A percentile compares a stretch with the other conserved stretches of the same genome.
Evolutionary conservation across 2,329 filamentous ascomycete species (phyloP).

Genomic region (Monilinia laxa): DNA sequence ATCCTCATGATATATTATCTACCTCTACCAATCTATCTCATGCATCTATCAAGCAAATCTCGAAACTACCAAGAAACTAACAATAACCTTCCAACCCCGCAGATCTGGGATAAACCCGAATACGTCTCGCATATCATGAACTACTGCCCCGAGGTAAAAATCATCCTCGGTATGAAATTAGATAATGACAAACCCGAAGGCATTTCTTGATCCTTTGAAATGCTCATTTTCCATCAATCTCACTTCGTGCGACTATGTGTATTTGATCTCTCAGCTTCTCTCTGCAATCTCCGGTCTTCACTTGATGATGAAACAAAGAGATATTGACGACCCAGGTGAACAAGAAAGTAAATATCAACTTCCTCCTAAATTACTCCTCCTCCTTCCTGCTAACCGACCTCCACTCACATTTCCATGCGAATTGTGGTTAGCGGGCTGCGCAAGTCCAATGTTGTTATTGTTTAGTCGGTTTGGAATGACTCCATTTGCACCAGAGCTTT

Average conservation of each 20-base stretch:
- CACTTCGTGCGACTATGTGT: neutral
- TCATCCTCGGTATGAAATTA: conserved; percentile 58
- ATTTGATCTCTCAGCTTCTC: neutral
- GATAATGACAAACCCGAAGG: conserved; percentile 36
- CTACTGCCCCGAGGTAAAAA: conserved; percentile 56
- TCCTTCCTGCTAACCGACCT: neutral
- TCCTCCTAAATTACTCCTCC: neutral
- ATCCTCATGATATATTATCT: neutral
- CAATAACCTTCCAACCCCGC: conserved; percentile 41
- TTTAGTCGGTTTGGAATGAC: neutral
- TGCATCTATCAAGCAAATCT: too few species aligned
- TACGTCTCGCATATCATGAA: conserved; percentile 51
- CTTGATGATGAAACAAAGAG: too few species aligned
- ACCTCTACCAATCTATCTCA: neutral
- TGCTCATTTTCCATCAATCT: neutral
- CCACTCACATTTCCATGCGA: neutral
- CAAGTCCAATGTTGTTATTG: conserved; percentile 15
- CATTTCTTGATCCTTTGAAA: neutral
- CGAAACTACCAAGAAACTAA: neutral
- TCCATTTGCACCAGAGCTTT: neutral
- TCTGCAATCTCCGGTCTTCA: neutral
- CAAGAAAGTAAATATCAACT: neutral
- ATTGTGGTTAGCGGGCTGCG: neutral
- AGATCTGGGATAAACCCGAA: conserved; percentile 49
- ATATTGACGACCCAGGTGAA: neutral